Base-by-base conservation (phyloP, 371 early-diverging fungal species). In the Rhizopus microsporus region DNA sequence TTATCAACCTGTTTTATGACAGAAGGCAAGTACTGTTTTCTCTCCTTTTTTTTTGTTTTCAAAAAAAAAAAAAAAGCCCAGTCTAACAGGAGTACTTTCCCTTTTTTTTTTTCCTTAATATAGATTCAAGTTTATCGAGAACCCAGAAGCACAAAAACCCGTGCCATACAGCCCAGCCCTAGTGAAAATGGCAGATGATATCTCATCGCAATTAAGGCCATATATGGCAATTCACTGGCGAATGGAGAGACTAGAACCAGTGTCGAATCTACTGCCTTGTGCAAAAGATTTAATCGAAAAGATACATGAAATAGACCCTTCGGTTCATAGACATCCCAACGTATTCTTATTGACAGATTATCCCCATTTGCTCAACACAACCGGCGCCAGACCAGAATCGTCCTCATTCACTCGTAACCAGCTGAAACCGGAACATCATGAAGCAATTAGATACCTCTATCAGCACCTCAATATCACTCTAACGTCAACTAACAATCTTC, bases 141-240 rank as follows among this genome's bases (percentile, higher is more conserved):
- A 74, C 17, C 54, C 56, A n/a, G 58, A 56, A 44, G 75, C 62
- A 0, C 13, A 63, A 5, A 55, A 31, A 9, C 77, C 80, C 1
- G n/a, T 80, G 30, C 52, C 67, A 13, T 80, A 77, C 38, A 69
- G 59, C 40, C 49, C 53, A 30, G 50, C 57, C 16, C 73, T 75
- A 74, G 57, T 52, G 1, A 45, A 59, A 2, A 51, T 70, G 4
- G 77, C 80, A 0, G 64, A 76, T 46, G 53, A 57, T 17, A 72
- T 77, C 55, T 66, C 75, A 7, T 35, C 52, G 5, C 62, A 72
- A 16, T 49, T 80, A 17, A 50, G 56, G 12, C 80, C 77, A 15
- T 80, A 63, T 65, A 68, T 80, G 7, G 80, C 80, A 3, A 69
- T 80, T 44, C 80, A 80, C 52, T 80, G 80, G 77, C 67, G 77